Base-by-base conservation (phyloP, 2,329 filamentous ascomycete species). In the Cladosporium phlei region DNA sequence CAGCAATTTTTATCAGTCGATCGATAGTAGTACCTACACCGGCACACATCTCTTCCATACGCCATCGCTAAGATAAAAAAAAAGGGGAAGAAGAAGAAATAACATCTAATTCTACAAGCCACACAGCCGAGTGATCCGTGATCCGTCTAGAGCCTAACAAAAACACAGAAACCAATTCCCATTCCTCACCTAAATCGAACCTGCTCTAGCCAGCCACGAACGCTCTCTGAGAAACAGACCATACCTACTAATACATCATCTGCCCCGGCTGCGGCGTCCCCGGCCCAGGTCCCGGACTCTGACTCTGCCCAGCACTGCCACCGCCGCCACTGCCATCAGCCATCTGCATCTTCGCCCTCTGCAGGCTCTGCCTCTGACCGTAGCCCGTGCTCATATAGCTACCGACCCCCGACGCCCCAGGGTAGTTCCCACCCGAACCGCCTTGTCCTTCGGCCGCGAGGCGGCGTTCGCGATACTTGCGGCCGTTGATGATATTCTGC, bases 401-500 rank as follows among this genome's bases (percentile, higher is more conserved):
- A 10, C 61, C 61, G 3, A 55, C 56, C 4, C 61, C 61, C 11
- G 55, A 47, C 8, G 61, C 61, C 11, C 61, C 61, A n/a, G 60
- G 59, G 50, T 64, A 64, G 34, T 64, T 64, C 28, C 46, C 61
- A 22, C 62, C 62, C 51, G 55, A 59, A 3, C 60, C 61, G 6
- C 59, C 58, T 25, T 62, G 58, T 1, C 62, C 63, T 49, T 66
- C 63, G 16, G 62, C 61, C 3, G 62, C 62, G 12, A 66, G 51
- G 29, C 64, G 51, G 8, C 64, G 54, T 53, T 66, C 64, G 14
- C 64, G 59, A 43, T 66, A 66, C 54, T 66, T 66, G 9, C 64
- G 56, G n/a, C 64, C 64, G 43, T 66, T 66, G 55, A 66, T 66
- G 40, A 66, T 66, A 27, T 66, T 66, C 51, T 66, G 64, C 43